A percentile compares a stretch with the other conserved stretches of the same genome.
These are phyloP conservation scores for Fusarium agapanthi DNA, from an alignment of 2,329 filamentous ascomycete species.

Conservation along the genomic window DNA sequence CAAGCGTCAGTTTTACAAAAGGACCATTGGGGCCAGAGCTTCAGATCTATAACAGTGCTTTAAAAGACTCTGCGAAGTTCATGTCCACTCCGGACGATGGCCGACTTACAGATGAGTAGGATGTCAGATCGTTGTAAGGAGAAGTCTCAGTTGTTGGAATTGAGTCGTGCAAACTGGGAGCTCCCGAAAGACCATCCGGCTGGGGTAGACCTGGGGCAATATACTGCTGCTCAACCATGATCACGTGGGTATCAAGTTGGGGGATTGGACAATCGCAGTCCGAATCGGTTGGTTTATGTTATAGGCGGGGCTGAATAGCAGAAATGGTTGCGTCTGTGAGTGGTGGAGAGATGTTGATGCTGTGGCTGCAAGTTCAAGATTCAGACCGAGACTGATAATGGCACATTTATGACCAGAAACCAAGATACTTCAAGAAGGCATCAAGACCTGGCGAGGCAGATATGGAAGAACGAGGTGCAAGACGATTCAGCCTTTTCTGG, in stretches of 20 bases:
- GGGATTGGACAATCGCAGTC: slow-evolving; percentile 36
- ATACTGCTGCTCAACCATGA: slow-evolving; percentile 50
- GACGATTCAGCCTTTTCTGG: slow-evolving; percentile 44
- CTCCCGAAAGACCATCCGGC: slow-evolving; percentile 43
- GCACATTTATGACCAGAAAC: slow-evolving; percentile 41
- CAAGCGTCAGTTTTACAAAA: slow-evolving; percentile 5
- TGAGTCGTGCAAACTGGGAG: slow-evolving; percentile 40
- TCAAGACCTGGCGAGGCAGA: slow-evolving; percentile 38
- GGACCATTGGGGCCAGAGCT: not conserved
- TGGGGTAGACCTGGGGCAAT: slow-evolving; percentile 47
- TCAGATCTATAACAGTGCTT: not conserved
- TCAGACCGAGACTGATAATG: slow-evolving; percentile 29
- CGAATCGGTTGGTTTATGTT: slow-evolving; percentile 33
- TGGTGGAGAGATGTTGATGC: slow-evolving; percentile 22
- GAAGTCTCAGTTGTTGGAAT: slow-evolving; percentile 39
- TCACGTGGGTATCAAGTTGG: slow-evolving; percentile 39
- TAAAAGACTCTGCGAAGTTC: not conserved
- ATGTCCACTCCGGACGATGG: not conserved
- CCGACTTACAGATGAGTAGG: slow-evolving; percentile 47
- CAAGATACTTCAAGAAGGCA: slow-evolving; percentile 22
- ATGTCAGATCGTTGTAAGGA: slow-evolving; percentile 43
- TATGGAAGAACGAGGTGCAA: slow-evolving; percentile 21
- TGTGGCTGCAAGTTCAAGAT: slow-evolving; percentile 28
- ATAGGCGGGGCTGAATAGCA: slow-evolving; percentile 24
- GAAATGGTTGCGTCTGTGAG: slow-evolving; percentile 17